phyloP scores from a whole-genome alignment of 805 yeast genomes.

The Lipomyces kockii region DNA sequence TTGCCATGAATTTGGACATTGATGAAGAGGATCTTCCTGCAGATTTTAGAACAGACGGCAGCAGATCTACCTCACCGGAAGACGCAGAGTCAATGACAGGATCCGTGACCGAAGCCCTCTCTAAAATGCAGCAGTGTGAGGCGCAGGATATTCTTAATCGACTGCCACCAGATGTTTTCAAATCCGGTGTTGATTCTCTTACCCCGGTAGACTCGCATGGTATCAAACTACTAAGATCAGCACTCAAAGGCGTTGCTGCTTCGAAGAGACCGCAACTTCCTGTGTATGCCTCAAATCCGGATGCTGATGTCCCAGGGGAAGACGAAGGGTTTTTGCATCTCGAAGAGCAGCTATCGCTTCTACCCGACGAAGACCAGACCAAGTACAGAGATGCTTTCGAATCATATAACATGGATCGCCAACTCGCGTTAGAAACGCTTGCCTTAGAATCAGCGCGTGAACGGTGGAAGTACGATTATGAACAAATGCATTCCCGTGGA shows the following conservation, averaged over 20 bases:
- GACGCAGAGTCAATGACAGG: constrained; percentile 1
- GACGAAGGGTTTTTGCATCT: constrained; percentile 57
- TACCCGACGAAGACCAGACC: constrained; percentile 49
- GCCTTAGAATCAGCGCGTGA: constrained; percentile 85
- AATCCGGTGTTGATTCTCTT: constrained; percentile 30
- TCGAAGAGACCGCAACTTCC: constrained; percentile 26
- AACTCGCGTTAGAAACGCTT: constrained; percentile 71
- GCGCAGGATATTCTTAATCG: neutral
- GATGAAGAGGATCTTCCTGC: constrained; percentile 20
- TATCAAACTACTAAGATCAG: constrained; percentile 28
- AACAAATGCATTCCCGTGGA: constrained; percentile 64
- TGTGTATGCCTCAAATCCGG: constrained; percentile 11
- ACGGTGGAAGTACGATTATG: constrained; percentile 86
- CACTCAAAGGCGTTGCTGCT: constrained; percentile 28
- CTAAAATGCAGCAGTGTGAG: neutral
- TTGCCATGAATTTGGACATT: constrained; percentile 10
- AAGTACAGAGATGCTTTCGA: constrained; percentile 71
- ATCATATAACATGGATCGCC: constrained; percentile 73
- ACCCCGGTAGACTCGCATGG: constrained; percentile 33
- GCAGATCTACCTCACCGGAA: neutral
- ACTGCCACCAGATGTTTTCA: constrained; percentile 27
- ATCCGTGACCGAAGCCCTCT: constrained; percentile 3
- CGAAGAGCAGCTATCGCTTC: constrained; percentile 54
- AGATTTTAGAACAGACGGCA: constrained; percentile 5
- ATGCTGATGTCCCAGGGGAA: neutral